Percentiles rank a stretch among this genome's conserved stretches.
These are phyloP conservation scores for Sechiopsis laciniata DNA, from an alignment of 306 rosid species.

Conservation along the genomic window DNA sequence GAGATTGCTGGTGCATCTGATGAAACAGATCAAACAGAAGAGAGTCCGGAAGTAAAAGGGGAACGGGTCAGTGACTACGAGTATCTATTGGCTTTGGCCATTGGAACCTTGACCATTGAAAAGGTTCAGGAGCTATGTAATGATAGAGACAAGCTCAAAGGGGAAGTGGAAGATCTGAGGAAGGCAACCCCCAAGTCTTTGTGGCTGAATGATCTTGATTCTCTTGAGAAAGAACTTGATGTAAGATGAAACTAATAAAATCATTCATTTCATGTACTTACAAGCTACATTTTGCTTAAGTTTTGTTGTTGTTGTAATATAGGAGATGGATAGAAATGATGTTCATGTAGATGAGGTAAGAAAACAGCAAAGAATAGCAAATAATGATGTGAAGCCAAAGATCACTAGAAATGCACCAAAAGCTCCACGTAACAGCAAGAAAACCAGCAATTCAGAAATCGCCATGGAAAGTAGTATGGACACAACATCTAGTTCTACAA, in stretches of 20 bases:
- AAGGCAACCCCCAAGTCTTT: constrained; percentile 54
- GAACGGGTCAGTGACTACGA: constrained; percentile 54
- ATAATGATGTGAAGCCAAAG: constrained; percentile 29
- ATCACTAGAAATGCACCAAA: constrained; percentile 45
- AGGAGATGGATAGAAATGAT: constrained; percentile 63
- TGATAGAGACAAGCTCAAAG: constrained; percentile 50
- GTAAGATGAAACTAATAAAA: constrained; percentile 31
- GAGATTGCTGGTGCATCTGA: constrained; percentile 85
- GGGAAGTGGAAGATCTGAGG: constrained; percentile 53
- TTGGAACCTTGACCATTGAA: constrained; percentile 74
- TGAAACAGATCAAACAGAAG: constrained; percentile 47
- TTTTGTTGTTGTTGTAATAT: background rate
- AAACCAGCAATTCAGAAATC: constrained; percentile 44
- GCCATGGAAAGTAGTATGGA: constrained; percentile 31
- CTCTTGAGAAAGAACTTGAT: constrained; percentile 59
- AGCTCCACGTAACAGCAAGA: constrained; percentile 56
- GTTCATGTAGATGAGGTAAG: constrained; percentile 48
- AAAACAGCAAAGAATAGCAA: constrained; percentile 39
- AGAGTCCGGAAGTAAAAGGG: constrained; percentile 35
- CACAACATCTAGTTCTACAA: constrained; percentile 35
- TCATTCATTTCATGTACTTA: background rate
- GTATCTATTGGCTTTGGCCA: constrained; percentile 66
- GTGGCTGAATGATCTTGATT: constrained; percentile 78
- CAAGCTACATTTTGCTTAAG: background rate
- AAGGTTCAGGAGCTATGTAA: constrained; percentile 59